Base-by-base conservation (phyloP, 192 early-diverging fungal genomes). In the Coemansia sp. region DNA sequence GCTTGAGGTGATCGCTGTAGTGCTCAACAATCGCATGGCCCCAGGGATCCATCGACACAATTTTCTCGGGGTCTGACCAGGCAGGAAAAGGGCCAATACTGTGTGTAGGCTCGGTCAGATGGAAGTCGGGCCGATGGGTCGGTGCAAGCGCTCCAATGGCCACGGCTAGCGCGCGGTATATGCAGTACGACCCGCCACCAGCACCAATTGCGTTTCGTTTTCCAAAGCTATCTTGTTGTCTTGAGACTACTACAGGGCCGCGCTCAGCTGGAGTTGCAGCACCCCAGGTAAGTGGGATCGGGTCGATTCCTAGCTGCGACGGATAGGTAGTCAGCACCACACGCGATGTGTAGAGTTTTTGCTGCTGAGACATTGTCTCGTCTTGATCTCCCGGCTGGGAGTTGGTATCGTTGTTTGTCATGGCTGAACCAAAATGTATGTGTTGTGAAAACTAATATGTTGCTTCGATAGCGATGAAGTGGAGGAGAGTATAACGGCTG, bases 141-240 rank as follows among this genome's bases (percentile, higher is more conserved):
- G 88, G 81, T 2, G 88, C 80, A 13, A 97, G 76, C 15, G 93
- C 90, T 33, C 91, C 89, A 60, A 93, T 93, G 24, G 93, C 94
- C 18, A 97, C 87, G 10, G 94, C 93, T 38, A 97, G 67, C 9
- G 93, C 89, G 48, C 91, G 89, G 72, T 95, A 97, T 46, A 95
- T 85, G 59, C 87, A 91, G 69, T 97, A 95, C 9, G 92, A 85
- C 8, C 93, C 94, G 53, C 92, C 93, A 70, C 93, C 88, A 1
- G 94, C 94, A 48, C 94, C 94, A 51, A 94, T 91, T n/a, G 94
- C 94, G 80, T 97, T 97, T 65, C 93, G 80, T 47, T 91, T 74
- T 48, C 88, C 86, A 40, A 97, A 82, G 6, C 86, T 87, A 47
- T 79, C 72, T 13, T 87, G 82, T 50, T 87, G 83, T 19, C 90